phyloP scores from a whole-genome alignment of 164 flowering plant species.

The Magnolia officinalis region DNA sequence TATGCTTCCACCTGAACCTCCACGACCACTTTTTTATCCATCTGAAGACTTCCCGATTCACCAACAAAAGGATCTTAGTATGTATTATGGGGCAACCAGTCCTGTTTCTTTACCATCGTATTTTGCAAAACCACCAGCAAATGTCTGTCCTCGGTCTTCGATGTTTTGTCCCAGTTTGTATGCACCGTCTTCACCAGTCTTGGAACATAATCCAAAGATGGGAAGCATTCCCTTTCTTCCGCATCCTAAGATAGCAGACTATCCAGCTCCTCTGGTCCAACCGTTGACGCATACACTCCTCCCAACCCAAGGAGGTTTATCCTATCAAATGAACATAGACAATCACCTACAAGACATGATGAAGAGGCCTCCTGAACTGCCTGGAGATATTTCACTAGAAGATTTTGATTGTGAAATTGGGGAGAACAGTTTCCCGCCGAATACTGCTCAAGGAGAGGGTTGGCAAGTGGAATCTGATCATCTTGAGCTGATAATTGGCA shows the following conservation, averaged over 20 bases:
- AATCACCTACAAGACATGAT: background rate
- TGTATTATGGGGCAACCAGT: background rate
- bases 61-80: slow-evolving; percentile 1
- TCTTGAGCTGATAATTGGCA: slow-evolving; percentile 1
- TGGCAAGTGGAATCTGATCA: slow-evolving; percentile 11
- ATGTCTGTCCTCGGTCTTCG: slow-evolving; percentile 4
- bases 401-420: slow-evolving; percentile 5
- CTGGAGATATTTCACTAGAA: slow-evolving; percentile 10
- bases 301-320: background rate
- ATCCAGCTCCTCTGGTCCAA: slow-evolving; percentile 4
- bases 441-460: slow-evolving; percentile 10
- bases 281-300: background rate
- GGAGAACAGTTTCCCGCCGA: background rate
- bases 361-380: slow-evolving; percentile 9
- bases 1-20: background rate
- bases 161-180: slow-evolving; percentile 18
- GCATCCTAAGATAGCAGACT: slow-evolving; percentile 4
- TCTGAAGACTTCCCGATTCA: background rate
- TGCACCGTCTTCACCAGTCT: slow-evolving; percentile 1
- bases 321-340: background rate
- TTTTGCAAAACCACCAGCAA: background rate
- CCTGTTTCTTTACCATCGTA: slow-evolving; percentile 1
- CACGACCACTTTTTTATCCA: background rate
- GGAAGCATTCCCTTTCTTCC: slow-evolving; percentile 14
- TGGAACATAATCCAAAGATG: background rate